Evolutionary conservation across 177 flowering plant species (phyloP).

Genomic region (Vitis hybrid): DNA sequence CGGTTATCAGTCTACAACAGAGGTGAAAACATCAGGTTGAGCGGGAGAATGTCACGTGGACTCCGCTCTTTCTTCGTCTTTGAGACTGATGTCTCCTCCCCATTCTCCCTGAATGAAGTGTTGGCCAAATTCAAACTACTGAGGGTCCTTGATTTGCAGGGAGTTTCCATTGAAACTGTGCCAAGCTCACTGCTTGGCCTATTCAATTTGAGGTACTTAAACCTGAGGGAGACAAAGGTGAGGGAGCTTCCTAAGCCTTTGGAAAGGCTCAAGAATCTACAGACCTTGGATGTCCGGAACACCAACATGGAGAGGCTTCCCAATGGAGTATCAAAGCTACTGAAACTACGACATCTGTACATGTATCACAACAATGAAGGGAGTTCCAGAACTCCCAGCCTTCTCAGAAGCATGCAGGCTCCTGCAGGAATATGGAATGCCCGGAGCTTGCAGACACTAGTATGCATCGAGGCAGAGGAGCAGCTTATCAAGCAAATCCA

Average conservation of each 20-base stretch:
- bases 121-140: conserved; percentile 20
- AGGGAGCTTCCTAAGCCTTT: conserved; percentile 23
- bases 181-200: conserved; percentile 20
- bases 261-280: conserved; percentile 14
- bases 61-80: conserved; percentile 43
- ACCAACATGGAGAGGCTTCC: conserved; percentile 21
- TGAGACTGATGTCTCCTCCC: conserved; percentile 6
- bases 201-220: conserved; percentile 27
- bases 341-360: conserved; percentile 16
- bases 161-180: conserved; percentile 20
- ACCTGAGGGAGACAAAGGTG: conserved; percentile 18
- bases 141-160: conserved; percentile 37
- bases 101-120: conserved; percentile 14
- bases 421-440: conserved; percentile 13
- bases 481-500: conserved; percentile 2
- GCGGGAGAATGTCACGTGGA: conserved; percentile 11
- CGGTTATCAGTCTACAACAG: conserved; percentile 27
- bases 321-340: conserved; percentile 14
- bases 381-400: background rate
- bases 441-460: conserved; percentile 13
- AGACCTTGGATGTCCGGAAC: conserved; percentile 26
- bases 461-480: conserved; percentile 13
- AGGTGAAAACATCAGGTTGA: conserved; percentile 13
- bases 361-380: background rate
- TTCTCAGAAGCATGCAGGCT: conserved; percentile 4